phyloP scores from a whole-genome alignment of 78 protist species.

The Guillardia theta region DNA sequence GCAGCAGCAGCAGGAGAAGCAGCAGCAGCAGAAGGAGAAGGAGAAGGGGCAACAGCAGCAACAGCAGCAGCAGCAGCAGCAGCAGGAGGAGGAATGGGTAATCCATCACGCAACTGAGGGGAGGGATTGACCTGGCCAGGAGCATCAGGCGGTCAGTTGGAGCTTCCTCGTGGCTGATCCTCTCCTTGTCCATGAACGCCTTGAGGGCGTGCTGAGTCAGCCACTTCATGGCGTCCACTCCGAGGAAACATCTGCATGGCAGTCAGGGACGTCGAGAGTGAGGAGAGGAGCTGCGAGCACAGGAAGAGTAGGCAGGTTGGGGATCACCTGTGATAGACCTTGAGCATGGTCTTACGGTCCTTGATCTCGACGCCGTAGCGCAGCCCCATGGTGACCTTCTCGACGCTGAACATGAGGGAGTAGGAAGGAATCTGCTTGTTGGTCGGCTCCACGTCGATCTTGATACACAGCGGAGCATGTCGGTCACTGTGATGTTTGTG shows the following conservation, averaged over 20 bases:
- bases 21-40: too few species aligned
- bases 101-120: too few species aligned
- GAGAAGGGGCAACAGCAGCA: too few species aligned
- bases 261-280: neutral
- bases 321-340: neutral
- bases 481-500: too few species aligned
- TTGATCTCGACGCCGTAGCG: neutral
- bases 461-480: neutral
- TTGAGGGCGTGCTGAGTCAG: neutral
- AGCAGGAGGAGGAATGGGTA: too few species aligned
- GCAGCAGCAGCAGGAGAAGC: too few species aligned
- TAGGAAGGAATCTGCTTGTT: neutral
- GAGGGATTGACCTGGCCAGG: too few species aligned
- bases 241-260: neutral
- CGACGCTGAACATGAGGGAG: neutral
- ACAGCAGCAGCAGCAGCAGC: too few species aligned
- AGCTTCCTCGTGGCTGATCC: neutral
- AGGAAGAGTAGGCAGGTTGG: neutral
- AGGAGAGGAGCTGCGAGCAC: neutral
- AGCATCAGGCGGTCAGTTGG: neutral
- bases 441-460: conserved; percentile 4
- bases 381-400: neutral
- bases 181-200: neutral
- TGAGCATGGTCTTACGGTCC: conserved; percentile 30
- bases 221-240: neutral